Evolutionary conservation across 2,329 filamentous ascomycete genomes (phyloP).

Genomic region (Alternaria longipes): DNA sequence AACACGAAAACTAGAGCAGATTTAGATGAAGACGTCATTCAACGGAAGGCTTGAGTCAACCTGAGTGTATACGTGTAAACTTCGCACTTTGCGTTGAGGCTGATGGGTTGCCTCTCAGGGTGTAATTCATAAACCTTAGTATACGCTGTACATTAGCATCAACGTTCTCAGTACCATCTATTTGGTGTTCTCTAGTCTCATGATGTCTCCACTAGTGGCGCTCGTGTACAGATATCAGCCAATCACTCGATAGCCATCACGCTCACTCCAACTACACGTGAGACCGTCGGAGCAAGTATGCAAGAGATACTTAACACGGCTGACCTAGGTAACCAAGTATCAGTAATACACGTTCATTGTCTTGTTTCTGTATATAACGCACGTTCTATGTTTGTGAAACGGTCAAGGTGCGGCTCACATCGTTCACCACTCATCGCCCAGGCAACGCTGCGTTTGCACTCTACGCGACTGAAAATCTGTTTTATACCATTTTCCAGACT

Average conservation of each 20-base stretch:
- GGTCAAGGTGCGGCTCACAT: background rate
- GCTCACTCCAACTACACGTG: background rate
- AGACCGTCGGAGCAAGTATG: background rate
- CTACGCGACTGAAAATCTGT: too few species aligned
- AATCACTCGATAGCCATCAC: background rate
- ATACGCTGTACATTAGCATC: background rate
- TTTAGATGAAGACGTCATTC: too few species aligned
- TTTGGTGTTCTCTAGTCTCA: too few species aligned
- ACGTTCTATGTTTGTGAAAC: background rate
- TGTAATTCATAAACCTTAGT: background rate
- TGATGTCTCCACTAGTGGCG: too few species aligned
- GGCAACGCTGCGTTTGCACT: background rate
- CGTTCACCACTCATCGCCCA: background rate
- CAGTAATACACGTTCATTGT: accelerated
- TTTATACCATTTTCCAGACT: too few species aligned
- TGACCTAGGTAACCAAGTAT: background rate
- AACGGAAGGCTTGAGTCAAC: background rate
- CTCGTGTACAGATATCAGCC: background rate
- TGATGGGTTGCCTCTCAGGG: background rate
- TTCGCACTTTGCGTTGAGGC: background rate
- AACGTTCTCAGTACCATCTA: background rate
- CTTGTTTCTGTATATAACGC: background rate
- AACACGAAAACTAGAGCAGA: too few species aligned
- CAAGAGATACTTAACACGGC: background rate
- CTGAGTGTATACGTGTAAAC: background rate